phyloP scores from a whole-genome alignment of 345 rosid genomes.

The Raphanus sativus region DNA sequence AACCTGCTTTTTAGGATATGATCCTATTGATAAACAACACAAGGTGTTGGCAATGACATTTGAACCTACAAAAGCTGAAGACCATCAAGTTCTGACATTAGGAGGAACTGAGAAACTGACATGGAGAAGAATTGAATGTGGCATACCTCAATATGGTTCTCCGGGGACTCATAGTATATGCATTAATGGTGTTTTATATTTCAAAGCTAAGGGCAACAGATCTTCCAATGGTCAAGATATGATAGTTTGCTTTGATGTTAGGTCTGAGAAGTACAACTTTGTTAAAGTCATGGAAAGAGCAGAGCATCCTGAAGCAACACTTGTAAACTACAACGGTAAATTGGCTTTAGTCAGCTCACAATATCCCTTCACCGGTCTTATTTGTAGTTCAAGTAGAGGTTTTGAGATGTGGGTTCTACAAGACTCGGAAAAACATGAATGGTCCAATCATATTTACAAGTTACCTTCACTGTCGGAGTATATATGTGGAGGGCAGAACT shows the following conservation, averaged over 20 bases:
- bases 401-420: slow-evolving; percentile 6
- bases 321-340: neutral
- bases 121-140: neutral
- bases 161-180: neutral
- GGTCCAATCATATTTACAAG: neutral
- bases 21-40: neutral
- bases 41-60: neutral
- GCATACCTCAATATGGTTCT: neutral
- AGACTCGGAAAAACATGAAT: neutral
- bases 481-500: neutral
- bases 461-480: neutral
- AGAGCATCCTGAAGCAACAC: neutral
- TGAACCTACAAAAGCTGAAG: neutral
- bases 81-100: neutral
- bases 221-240: neutral
- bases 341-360: neutral
- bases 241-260: neutral
- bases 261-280: neutral
- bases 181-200: neutral
- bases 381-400: neutral
- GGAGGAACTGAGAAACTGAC: neutral
- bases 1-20: neutral
- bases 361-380: neutral
- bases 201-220: neutral
- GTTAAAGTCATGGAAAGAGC: neutral